phyloP scores from a whole-genome alignment of 2,329 filamentous ascomycete genomes.

The Arachnomyces sp. region DNA sequence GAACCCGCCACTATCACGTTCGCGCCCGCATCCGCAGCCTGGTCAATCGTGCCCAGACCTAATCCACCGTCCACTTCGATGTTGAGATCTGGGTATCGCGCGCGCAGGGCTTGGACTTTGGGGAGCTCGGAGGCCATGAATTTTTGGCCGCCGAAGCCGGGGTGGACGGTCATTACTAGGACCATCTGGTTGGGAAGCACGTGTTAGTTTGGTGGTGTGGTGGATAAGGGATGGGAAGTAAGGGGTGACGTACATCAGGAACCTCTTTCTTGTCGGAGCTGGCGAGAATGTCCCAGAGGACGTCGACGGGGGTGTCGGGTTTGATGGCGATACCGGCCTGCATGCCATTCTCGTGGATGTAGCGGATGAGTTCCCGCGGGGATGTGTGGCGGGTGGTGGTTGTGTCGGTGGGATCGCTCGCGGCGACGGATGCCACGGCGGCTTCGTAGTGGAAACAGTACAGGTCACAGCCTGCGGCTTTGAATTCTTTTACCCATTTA shows the following conservation, averaged over 20 bases:
- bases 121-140: slow-evolving; percentile 96
- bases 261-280: slow-evolving; percentile 62
- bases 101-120: slow-evolving; percentile 77
- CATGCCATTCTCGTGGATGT: slow-evolving; percentile 82
- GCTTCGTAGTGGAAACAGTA: slow-evolving; percentile 99
- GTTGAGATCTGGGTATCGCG: slow-evolving; percentile 81
- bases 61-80: slow-evolving; percentile 96
- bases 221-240: slow-evolving; percentile 1
- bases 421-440: slow-evolving; percentile 71
- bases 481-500: slow-evolving; percentile 95
- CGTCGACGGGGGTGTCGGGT: slow-evolving; percentile 80
- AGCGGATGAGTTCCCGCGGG: slow-evolving; percentile 76
- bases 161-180: slow-evolving; percentile 95
- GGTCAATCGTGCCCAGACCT: slow-evolving; percentile 79
- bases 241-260: slow-evolving; percentile 61
- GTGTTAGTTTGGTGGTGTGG: slow-evolving; percentile 2
- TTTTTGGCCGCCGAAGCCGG: slow-evolving; percentile 94
- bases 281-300: slow-evolving; percentile 84
- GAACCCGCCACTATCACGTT: slow-evolving; percentile 98
- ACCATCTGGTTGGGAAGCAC: slow-evolving; percentile 66
- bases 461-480: slow-evolving; percentile 89
- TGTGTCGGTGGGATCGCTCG: slow-evolving; percentile 64
- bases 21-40: slow-evolving; percentile 87
- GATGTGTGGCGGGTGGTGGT: slow-evolving; percentile 62
- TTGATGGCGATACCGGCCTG: slow-evolving; percentile 93